Percentiles rank a stretch among this genome's conserved stretches.
Evolutionary conservation across 352 stramenopile genomes (phyloP).

Genomic region (Phytopythium montanum): DNA sequence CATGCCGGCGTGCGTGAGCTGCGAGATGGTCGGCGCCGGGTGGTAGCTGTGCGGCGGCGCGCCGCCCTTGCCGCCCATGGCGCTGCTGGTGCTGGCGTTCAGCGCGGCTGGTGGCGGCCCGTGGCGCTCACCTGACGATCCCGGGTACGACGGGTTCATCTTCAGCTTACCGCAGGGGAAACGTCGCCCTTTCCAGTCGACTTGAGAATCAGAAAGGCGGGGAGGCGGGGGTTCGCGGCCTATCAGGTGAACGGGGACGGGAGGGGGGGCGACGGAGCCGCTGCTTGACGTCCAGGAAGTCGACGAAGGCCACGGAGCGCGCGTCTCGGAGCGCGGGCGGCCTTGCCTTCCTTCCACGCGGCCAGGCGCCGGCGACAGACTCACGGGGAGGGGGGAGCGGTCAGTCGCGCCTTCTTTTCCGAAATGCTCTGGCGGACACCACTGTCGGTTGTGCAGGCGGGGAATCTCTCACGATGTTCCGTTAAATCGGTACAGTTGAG

Average conservation of each 20-base stretch:
- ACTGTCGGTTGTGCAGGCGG: too few relatives aligned
- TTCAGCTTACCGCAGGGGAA: neutral
- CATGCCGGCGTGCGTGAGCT: slow-evolving; percentile 48
- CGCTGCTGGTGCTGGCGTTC: slow-evolving; percentile 21
- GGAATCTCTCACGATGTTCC: neutral
- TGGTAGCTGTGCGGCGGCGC: slow-evolving; percentile 56
- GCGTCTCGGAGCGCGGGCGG: too few relatives aligned
- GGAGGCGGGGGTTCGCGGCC: neutral
- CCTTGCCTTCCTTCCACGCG: neutral
- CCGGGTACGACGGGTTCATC: slow-evolving; percentile 82
- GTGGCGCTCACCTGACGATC: slow-evolving; percentile 62
- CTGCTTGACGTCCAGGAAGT: too few relatives aligned
- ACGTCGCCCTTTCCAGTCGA: neutral
- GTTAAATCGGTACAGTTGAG: neutral
- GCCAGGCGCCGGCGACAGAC: too few relatives aligned
- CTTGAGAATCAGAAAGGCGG: neutral
- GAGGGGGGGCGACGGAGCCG: too few relatives aligned
- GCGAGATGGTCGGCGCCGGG: slow-evolving; percentile 57
- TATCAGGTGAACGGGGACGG: too few relatives aligned
- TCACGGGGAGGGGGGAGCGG: neutral
- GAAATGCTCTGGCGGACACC: slow-evolving; percentile 2
- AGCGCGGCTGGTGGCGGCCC: slow-evolving; percentile 37
- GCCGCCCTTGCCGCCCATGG: slow-evolving; percentile 35
- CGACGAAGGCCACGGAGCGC: neutral
- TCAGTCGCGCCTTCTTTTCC: slow-evolving; percentile 7